Base-by-base conservation (phyloP, 768 basidiomycete genomes). In the Rickenella mellea region DNA sequence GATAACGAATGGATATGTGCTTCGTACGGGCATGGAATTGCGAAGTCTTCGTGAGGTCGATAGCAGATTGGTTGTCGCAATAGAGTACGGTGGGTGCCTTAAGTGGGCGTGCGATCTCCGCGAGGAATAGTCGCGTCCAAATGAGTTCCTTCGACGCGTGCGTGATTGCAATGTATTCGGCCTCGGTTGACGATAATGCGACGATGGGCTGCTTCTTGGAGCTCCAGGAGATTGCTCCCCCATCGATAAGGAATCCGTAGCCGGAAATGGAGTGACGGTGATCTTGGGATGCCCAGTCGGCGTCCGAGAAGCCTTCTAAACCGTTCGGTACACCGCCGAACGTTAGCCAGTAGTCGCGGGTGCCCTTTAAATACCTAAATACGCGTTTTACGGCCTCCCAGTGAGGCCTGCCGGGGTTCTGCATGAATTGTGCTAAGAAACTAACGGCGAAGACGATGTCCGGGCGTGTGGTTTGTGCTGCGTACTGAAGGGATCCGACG, bases 131-230 rank as follows among this genome's bases (percentile, higher is more conserved):
- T 0, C 45, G 46, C 5, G 63, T 42, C 68, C 69, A 73, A 3
- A 67, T 11, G 2, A 53, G 57, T 46, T 71, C 57, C 39, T 61
- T 54, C 0, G 56, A 39, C 0, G 61, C 61, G 26, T 67, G 55
- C 0, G 54, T 41, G 0, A 53, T 47, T 0, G 66, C 66, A 11
- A 69, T 56, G 50, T 68, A 72, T 54, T 73, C 70, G 0, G 67
- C 64, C 47, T 74, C 67, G 3, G 56, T 58, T 0, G 62, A 68
- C 0, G 67, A 73, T 0, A 58, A 48, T 0, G 71, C 51, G 19
- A 70, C 55, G 1, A 57, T 56, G 1, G 45, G 32, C 50, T 76
- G 73, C 36, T 62, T 56, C 36, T 61, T 56, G 0, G 63, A 62
- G 19, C 51, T 51, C 71, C 73, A 76, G 3, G 56, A 48, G 5